A percentile compares a stretch with the other conserved stretches of the same genome.
These are phyloP conservation scores for Chlorella variabilis DNA, from an alignment of 163 green algal species.

Conservation along the genomic window DNA sequence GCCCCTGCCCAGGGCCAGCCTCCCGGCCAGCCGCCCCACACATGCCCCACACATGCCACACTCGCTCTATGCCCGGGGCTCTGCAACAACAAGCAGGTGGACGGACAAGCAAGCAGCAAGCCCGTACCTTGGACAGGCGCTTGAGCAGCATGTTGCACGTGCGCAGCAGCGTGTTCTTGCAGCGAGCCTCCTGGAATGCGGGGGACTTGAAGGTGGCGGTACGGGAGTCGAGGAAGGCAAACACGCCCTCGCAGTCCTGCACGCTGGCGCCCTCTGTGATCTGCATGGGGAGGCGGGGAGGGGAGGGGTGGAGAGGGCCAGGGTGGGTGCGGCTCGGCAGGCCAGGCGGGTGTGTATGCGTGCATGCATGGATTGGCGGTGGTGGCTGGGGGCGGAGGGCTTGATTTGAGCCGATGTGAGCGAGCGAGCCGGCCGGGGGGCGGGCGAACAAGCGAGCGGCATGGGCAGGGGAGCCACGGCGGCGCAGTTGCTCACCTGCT, in stretches of 20 bases:
- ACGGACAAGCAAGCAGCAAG: neutral
- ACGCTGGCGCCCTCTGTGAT: conserved; percentile 64
- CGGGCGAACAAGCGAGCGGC: too few species aligned
- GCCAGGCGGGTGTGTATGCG: too few species aligned
- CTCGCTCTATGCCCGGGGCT: too few species aligned
- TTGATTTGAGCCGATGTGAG: too few species aligned
- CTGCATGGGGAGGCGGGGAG: neutral
- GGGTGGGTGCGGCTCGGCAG: neutral
- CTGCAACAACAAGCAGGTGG: neutral
- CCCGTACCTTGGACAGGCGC: conserved; percentile 62
- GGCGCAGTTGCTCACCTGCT: conserved; percentile 1
- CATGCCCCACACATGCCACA: too few species aligned
- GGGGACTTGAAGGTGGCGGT: conserved; percentile 34
- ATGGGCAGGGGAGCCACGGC: neutral
- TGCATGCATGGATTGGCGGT: too few species aligned
- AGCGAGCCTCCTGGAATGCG: conserved; percentile 4
- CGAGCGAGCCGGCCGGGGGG: too few species aligned
- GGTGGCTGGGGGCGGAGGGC: too few species aligned
- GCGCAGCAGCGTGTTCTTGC: conserved; percentile 68
- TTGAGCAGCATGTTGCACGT: conserved; percentile 79
- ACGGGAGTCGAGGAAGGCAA: conserved; percentile 70
- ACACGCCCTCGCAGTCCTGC: conserved; percentile 63
- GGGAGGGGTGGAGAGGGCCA: neutral
- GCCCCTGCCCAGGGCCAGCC: too few species aligned
- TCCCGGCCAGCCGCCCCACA: neutral